Base-by-base conservation (phyloP, 352 stramenopile species). In the Pythium folliculosum region DNA sequence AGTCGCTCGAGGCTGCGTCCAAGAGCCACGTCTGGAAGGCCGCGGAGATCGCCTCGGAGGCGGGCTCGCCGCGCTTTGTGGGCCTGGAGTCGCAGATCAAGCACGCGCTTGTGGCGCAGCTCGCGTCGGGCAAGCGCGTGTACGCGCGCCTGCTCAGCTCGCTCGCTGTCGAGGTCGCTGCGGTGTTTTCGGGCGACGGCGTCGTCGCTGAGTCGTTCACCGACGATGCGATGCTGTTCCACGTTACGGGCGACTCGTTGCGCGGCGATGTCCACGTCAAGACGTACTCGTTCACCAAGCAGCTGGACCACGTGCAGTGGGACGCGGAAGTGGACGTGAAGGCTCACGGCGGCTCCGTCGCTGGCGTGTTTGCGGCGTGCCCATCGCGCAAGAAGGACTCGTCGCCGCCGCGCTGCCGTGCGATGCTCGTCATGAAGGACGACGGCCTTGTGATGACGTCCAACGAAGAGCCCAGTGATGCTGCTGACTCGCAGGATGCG, bases 361-460 rank as follows among this genome's bases (percentile, higher is more conserved):
- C 71, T 7, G 64, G 70, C 25, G 84, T 71, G 0, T 92, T 92
- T 63, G 71, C 84, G 6, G 80, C 72, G 35, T 91, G 85, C 37
- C 72, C 78, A 5, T 76, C 75, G 47, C 77, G 77, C 21, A 90
- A 88, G 69, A 89, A 89, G 49, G 80, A 90, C 37, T 59, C 67
- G 10, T 60, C 53, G 7, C 57, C 40, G 12, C 67, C 67, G n/a
- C 77, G 71, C 32, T 93, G 84, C 68, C 78, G 69, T 60, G 82
- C 77, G 38, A 59, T 92, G 16, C 37, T 91, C n/a, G 78, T 91
- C 43, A 77, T 93, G 63, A 75, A 88, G 45, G 85, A 93, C 38
- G 84, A 93, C 22, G 84, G 75, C 1, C 63, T 95, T 16, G 65
- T 92, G 25, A 88, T 93, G 72, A 88, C 76, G 21, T 76, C 82